Base-by-base conservation (phyloP, 164 flowering plant species). In the Aristolochia fimbriata region DNA sequence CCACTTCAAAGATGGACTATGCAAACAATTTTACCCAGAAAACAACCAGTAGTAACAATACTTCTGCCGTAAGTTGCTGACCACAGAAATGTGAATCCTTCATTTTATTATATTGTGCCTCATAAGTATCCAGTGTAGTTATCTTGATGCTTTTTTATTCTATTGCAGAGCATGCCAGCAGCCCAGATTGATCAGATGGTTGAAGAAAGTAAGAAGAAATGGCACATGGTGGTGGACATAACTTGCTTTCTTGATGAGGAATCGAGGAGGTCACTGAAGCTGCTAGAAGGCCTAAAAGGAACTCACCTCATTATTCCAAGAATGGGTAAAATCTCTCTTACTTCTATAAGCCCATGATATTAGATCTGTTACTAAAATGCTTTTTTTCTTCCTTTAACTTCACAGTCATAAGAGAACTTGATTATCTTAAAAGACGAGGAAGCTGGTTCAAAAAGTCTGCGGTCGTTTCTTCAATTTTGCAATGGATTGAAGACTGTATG, bases 401-500 rank as follows among this genome's bases (percentile, higher is more conserved):
- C 51, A 6, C 21, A 93, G 97, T 86, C 62, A 61, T 93, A 64
- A 78, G 86, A 67, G 96, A 90, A 58, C 78, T 90, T 52, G 95
- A 83, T 55, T 62, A 76, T 63, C 69, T 88, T 63, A 80, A 79
- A 53, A 81, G 74, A 16, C 78, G 71, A 7, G 74, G 76, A 37
- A 73, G 80, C 64, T 64, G 89, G 60, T 84, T 90, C 58, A 62
- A 81, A 65, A 80, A 82, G 72, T 78, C 22, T 19, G 60, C 77
- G 15, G 85, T 76, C 60, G 87, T 69, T 46, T 74, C 80, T 66
- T 59, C 78, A 23, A 86, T 77, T 33, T 59, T 90, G 50, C 72
- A 82, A 60, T 93, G 97, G 97, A 86, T 93, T 25, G 85, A 83
- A 73, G 86, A 85, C 33, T 83, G 92, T 45, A 81, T 83, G 87